Conservation (phyloP, 306 rosid genomes). For the Abrus pulchellus region DNA sequence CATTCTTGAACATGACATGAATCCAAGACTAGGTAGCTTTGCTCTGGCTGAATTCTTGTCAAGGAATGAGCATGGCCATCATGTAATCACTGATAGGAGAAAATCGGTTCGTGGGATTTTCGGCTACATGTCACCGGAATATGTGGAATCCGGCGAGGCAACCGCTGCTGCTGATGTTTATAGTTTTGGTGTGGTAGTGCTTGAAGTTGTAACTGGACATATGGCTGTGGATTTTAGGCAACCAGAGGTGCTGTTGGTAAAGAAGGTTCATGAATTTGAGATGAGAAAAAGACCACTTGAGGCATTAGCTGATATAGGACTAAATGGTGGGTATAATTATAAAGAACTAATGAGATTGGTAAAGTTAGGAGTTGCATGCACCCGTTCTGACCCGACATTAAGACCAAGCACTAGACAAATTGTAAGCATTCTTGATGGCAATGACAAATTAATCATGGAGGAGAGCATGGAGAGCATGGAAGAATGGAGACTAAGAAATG, state of each 20-base stretch:
- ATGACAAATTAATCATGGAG: constrained; percentile 58
- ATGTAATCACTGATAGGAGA: constrained; percentile 49
- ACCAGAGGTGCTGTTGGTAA: constrained; percentile 79
- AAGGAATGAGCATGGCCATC: constrained; percentile 77
- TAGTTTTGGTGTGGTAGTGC: constrained; percentile 86
- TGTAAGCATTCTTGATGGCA: constrained; percentile 74
- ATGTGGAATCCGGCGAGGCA: constrained; percentile 71
- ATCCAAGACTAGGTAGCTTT: constrained; percentile 75
- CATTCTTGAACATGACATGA: constrained; percentile 79
- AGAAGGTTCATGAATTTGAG: constrained; percentile 69
- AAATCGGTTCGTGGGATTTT: constrained; percentile 76
- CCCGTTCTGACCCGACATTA: constrained; percentile 64
- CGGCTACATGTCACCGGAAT: constrained; percentile 92
- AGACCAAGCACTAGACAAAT: constrained; percentile 82
- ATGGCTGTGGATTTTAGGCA: constrained; percentile 80
- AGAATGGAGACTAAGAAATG: constrained; percentile 72
- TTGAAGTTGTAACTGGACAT: constrained; percentile 75
- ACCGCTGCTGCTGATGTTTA: constrained; percentile 74
- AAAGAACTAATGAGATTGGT: constrained; percentile 68
- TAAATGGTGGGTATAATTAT: constrained; percentile 67
- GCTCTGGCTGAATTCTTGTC: constrained; percentile 88
- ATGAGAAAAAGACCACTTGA: constrained; percentile 59
- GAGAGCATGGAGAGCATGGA: constrained; percentile 60
- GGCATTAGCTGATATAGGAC: constrained; percentile 65
- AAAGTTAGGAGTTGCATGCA: constrained; percentile 72